Conservation (phyloP, 441 rosid genomes). For the Croton laevigatus region DNA sequence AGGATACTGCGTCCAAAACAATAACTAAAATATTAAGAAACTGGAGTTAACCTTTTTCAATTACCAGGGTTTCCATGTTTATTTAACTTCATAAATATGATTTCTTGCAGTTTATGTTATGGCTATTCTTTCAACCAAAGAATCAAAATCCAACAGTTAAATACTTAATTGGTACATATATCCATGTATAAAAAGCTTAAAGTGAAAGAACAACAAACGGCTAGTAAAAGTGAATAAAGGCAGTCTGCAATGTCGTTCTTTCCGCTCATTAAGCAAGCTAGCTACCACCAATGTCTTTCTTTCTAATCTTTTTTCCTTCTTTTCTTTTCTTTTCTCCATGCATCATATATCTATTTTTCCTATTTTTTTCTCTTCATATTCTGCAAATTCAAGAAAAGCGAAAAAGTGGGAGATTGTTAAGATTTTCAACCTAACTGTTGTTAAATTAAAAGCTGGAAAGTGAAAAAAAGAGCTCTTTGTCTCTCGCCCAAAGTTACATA, state of each 20-base stretch:
- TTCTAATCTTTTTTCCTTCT: no score
- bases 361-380: constrained; percentile 14
- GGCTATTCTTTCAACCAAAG: no score
- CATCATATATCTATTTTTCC: constrained; percentile 13
- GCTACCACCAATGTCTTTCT: not conserved
- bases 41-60: no score
- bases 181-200: no score
- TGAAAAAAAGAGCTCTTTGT: constrained; percentile 24
- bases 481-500: constrained; percentile 14
- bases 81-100: no score
- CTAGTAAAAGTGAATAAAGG: constrained; percentile 29
- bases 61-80: no score
- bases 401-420: constrained; percentile 39
- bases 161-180: no score
- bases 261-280: constrained; percentile 20
- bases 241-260: constrained; percentile 36
- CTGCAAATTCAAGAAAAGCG: constrained; percentile 39
- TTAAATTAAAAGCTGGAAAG: constrained; percentile 56
- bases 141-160: no score
- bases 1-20: no score
- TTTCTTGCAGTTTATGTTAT: no score
- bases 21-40: no score
- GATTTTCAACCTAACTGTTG: constrained; percentile 54
- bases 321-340: no score
- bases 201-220: constrained; percentile 30